Base-by-base conservation (phyloP, 768 basidiomycete genomes). In the Psilocybe cubensis region DNA sequence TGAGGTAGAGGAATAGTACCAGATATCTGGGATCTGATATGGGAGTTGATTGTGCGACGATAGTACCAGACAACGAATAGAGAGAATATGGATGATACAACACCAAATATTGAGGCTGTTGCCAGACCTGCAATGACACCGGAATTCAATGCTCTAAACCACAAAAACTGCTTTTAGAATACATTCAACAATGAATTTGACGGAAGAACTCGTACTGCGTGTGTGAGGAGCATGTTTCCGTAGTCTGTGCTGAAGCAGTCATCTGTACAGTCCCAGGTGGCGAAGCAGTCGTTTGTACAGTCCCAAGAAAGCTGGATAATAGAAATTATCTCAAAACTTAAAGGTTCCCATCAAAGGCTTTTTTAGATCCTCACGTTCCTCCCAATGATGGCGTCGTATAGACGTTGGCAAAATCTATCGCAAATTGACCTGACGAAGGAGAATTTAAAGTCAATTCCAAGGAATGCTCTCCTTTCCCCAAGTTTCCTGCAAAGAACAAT, bases 351-450 rank as follows among this genome's bases (percentile, higher is more conserved):
- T n/a, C n/a, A n/a, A n/a, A n/a, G n/a, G n/a, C n/a, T n/a, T n/a
- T n/a, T 18, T 45, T 33, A 31, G 20, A 41, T 28, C 29, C 67
- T 54, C 20, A 66, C 65, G 61, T 64, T 20, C 68, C 68, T 24
- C 66, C 66, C 7, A 66, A 56, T 6, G 66, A 69, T 0, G 55
- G 56, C 3, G 64, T 54, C 17, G 64, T 66, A 43, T 62, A 69
- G 8, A 69, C 59, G 17, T 61, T 65, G 6, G 63, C 63, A 52
- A 60, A 69, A 38, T 69, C 64, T 14, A 67, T 63, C 8, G 64
- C 60, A n/a, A 68, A 54, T n/a, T 59, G 54, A 21, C 40, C 62
- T 45, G 33, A 12, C 27, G 27, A 18, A 28, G 27, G 35, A 1
- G 40, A 38, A 20, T 2, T 20, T 44, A 44, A 38, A 42, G 43